Base-by-base conservation (phyloP, 2,329 filamentous ascomycete species). In the Epichloe scottii region DNA sequence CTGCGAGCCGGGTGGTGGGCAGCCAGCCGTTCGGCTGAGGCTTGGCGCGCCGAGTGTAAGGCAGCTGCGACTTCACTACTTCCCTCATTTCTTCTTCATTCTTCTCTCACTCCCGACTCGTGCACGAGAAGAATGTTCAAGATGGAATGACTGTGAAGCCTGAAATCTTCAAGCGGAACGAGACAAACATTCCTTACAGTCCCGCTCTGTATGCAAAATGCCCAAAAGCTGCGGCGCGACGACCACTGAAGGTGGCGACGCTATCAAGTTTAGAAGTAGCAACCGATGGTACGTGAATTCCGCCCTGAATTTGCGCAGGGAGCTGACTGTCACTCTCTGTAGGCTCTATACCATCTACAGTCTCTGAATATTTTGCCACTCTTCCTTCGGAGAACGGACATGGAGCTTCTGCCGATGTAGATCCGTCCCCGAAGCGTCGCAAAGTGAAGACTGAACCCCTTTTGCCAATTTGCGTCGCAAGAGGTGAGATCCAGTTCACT, bases 391-490 rank as follows among this genome's bases (percentile, higher is more conserved):
- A 39, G 15, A 51, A 56, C 26, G 40, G 43, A 17, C 39, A 48
- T 17, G 55, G 55, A 7, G 44, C 15, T 34, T 8, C 33, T 37
- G 30, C 51, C 11, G 46, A 56, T 15, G 44, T 48, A 7, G 57
- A 57, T n/a, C 58, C 56, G 17, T 55, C 61, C 15, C 19, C 52
- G 4, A 68, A 68, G 57, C 64, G 66, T 46, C 64, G 59, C 46
- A 68, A 63, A 57, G 54, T 58, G 12, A 50, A 54, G 3, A 17
- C 43, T 19, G 43, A 52, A 49, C 46, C 44, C 39, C 37, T 43
- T 15, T 34, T 49, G 23, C 56, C 59, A 19, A 60, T 68, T 33
- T 58, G 58, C 34, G 46, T 68, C 15, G 58, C 57, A 15, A 61
- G 53, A 42, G 56, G 55, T 34, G 44, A 56, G 11, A 19, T 67